Evolutionary conservation across 2,329 filamentous ascomycete genomes (phyloP).

Genomic region (Parasarocladium wereldwijsianum): DNA sequence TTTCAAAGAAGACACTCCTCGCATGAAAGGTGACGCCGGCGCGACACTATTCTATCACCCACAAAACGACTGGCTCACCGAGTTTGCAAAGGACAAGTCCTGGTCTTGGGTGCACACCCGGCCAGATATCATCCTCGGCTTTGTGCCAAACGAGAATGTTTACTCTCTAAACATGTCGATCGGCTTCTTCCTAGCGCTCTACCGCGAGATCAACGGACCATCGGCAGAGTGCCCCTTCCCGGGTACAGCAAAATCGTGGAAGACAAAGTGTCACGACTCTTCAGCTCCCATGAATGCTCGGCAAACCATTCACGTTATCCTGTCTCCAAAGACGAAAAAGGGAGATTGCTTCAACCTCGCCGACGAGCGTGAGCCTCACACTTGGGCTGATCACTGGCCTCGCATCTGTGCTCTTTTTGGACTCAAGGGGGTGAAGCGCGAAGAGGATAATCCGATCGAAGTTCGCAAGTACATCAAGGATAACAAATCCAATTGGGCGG

Average conservation of each 20-base stretch:
- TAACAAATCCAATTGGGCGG: conserved; percentile 15
- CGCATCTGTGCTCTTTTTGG: conserved; percentile 11
- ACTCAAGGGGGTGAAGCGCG: conserved; percentile 11
- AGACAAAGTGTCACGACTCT: conserved; percentile 21
- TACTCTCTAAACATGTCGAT: conserved; percentile 21
- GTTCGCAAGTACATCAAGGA: conserved; percentile 19
- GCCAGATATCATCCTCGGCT: conserved; percentile 25
- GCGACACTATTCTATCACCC: conserved; percentile 4
- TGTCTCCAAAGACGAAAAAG: conserved; percentile 7
- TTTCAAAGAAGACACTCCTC: conserved; percentile 4
- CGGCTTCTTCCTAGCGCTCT: conserved; percentile 21
- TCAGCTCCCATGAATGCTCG: conserved; percentile 22
- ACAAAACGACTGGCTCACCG: conserved; percentile 22
- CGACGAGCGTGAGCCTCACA: conserved; percentile 8
- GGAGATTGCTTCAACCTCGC: conserved; percentile 12
- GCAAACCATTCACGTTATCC: conserved; percentile 10
- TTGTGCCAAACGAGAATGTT: conserved; percentile 23
- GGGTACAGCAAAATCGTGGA: conserved; percentile 20
- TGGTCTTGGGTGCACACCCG: conserved; percentile 25
- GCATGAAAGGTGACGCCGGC: conserved; percentile 1
- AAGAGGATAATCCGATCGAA: conserved; percentile 13
- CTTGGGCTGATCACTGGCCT: conserved; percentile 13
- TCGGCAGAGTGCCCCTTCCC: conserved; percentile 23
- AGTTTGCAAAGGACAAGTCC: conserved; percentile 18
- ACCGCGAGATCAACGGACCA: conserved; percentile 19